Percentiles rank a stretch among this genome's conserved stretches.
These are phyloP conservation scores for Solanum pinnatisectum DNA, from an alignment of 257 asterid genomes.

Conservation along the genomic window DNA sequence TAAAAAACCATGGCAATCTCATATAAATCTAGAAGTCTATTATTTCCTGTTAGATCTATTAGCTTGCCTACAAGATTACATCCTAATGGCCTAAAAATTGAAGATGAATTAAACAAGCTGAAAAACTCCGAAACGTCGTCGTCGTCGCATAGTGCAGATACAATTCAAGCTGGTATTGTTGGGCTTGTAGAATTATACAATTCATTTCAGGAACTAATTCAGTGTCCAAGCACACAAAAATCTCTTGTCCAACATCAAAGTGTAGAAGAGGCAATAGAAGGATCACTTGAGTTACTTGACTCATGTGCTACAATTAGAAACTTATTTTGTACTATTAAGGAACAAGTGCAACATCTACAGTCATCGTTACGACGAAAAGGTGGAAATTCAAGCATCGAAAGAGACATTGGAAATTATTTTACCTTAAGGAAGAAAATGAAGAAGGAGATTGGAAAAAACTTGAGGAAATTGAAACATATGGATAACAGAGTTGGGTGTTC, in stretches of 20 bases:
- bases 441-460: conserved; percentile 33
- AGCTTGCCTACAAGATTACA: conserved; percentile 74
- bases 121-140: conserved; percentile 22
- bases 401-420: conserved; percentile 23
- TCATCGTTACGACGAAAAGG: conserved; percentile 64
- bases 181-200: conserved; percentile 20
- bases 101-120: conserved; percentile 31
- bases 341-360: conserved; percentile 40
- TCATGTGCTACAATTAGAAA: conserved; percentile 42
- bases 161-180: conserved; percentile 20
- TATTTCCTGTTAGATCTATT: conserved; percentile 49
- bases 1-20: conserved; percentile 33
- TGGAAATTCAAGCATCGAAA: conserved; percentile 22
- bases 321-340: conserved; percentile 25
- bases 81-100: conserved; percentile 31
- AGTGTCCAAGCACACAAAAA: conserved; percentile 12
- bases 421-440: conserved; percentile 38
- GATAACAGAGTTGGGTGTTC: conserved; percentile 17
- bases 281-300: conserved; percentile 48
- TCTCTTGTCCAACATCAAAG: conserved; percentile 22
- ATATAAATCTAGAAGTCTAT: conserved; percentile 10
- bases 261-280: conserved; percentile 32
- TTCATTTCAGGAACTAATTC: conserved; percentile 14
- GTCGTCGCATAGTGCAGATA: conserved; percentile 13
- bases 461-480: conserved; percentile 36